A percentile compares a stretch with the other conserved stretches of the same genome.
These are phyloP conservation scores for Apiospora rasikravindrae DNA, from an alignment of 2,329 filamentous ascomycete species.

Conservation along the genomic window DNA sequence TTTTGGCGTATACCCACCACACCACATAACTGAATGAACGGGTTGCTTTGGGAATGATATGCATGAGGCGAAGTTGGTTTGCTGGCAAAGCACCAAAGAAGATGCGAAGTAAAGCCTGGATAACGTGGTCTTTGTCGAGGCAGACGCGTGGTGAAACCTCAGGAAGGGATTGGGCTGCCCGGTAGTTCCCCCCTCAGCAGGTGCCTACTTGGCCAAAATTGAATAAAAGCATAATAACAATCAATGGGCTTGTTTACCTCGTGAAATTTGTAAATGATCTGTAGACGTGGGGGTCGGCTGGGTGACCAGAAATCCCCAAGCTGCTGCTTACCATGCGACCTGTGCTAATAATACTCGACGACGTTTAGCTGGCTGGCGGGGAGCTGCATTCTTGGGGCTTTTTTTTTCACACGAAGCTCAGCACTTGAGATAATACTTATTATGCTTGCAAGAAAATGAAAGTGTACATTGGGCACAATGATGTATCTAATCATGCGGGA, in stretches of 20 bases:
- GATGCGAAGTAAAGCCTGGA: neutral
- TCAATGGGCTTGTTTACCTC: neutral
- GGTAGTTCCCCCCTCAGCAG: neutral
- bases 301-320: neutral
- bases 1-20: conserved; percentile 11
- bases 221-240: neutral
- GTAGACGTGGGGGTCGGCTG: neutral
- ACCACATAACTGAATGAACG: neutral
- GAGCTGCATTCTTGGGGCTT: neutral
- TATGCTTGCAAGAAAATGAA: neutral
- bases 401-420: neutral
- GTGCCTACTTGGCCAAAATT: neutral
- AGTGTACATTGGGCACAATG: conserved; percentile 17
- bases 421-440: neutral
- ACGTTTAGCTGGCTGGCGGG: neutral
- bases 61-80: neutral
- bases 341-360: neutral
- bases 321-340: neutral
- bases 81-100: neutral
- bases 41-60: conserved; percentile 13
- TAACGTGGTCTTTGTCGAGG: neutral
- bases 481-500: conserved; percentile 16
- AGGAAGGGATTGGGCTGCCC: neutral
- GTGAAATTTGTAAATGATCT: neutral
- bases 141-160: neutral